Evolutionary conservation across 352 stramenopile genomes (phyloP).

Genomic region (Blastocystis sp.): DNA sequence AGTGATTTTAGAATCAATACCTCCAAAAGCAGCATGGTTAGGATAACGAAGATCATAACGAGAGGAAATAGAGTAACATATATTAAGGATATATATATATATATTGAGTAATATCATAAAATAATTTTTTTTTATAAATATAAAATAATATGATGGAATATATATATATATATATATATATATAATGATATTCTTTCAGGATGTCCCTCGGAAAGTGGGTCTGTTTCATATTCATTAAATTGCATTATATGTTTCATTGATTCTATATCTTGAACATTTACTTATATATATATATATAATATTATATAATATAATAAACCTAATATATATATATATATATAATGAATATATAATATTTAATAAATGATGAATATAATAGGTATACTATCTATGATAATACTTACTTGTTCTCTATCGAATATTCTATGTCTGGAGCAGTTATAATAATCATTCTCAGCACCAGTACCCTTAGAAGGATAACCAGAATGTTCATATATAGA

Average conservation of each 20-base stretch:
- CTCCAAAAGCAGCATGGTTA: constrained; percentile 46
- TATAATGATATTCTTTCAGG: constrained; percentile 38
- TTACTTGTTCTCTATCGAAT: constrained; percentile 12
- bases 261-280: constrained; percentile 44
- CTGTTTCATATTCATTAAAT: constrained; percentile 50
- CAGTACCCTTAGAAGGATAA: constrained; percentile 42
- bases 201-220: constrained; percentile 47
- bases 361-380: constrained; percentile 46
- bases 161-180: neutral
- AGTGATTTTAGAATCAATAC: constrained; percentile 58
- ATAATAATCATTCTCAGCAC: constrained; percentile 18
- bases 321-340: neutral
- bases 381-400: constrained; percentile 40
- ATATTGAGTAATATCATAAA: too few relatives aligned
- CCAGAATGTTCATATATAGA: constrained; percentile 50
- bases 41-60: constrained; percentile 52
- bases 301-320: constrained; percentile 36
- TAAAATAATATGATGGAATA: neutral
- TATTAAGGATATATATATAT: constrained; percentile 5
- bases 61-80: constrained; percentile 46
- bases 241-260: constrained; percentile 53
- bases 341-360: constrained; percentile 30
- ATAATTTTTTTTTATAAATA: too few relatives aligned
- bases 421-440: constrained; percentile 37
- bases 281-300: constrained; percentile 50